Evolutionary conservation across 179 eudicot genomes (phyloP).

Genomic region (Actinidia polygama): DNA sequence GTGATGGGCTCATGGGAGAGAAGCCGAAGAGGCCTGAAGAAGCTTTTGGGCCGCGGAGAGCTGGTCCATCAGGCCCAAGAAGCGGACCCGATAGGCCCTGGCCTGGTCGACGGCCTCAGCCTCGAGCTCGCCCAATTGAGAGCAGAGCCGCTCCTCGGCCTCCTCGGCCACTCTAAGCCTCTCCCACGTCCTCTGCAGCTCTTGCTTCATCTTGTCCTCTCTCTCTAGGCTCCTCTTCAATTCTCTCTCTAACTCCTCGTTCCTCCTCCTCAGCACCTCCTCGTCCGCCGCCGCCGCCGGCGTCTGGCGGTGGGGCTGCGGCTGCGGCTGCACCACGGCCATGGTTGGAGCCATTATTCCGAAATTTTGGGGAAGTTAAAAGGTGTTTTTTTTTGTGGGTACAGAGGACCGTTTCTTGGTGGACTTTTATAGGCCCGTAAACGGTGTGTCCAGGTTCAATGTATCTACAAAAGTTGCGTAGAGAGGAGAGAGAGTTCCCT

Average conservation of each 20-base stretch:
- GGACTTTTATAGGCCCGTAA: conserved; percentile 3
- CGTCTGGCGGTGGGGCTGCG: background rate
- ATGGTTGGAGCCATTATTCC: conserved; percentile 31
- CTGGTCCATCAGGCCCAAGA: conserved; percentile 51
- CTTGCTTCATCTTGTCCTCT: conserved; percentile 59
- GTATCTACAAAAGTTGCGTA: background rate
- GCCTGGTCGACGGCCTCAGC: conserved; percentile 73
- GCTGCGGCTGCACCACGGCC: conserved; percentile 10
- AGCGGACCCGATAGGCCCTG: conserved; percentile 42
- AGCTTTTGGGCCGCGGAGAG: conserved; percentile 41
- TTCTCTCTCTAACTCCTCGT: conserved; percentile 66
- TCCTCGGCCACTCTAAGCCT: conserved; percentile 71
- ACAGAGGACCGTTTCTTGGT: background rate
- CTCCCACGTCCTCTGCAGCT: conserved; percentile 37
- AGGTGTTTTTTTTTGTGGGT: background rate
- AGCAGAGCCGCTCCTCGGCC: conserved; percentile 77
- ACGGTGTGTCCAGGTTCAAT: conserved; percentile 17
- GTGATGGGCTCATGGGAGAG: conserved; percentile 4
- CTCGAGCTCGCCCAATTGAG: conserved; percentile 73
- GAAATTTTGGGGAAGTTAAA: background rate
- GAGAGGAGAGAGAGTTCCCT: no score
- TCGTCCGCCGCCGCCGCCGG: conserved; percentile 16
- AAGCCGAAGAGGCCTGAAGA: conserved; percentile 6
- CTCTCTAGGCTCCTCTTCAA: conserved; percentile 51
- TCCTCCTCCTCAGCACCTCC: conserved; percentile 45